Percentiles rank a stretch among this genome's conserved stretches.
Conservation (phyloP, 208 protist genomes). For the Leishmania arabica region DNA sequence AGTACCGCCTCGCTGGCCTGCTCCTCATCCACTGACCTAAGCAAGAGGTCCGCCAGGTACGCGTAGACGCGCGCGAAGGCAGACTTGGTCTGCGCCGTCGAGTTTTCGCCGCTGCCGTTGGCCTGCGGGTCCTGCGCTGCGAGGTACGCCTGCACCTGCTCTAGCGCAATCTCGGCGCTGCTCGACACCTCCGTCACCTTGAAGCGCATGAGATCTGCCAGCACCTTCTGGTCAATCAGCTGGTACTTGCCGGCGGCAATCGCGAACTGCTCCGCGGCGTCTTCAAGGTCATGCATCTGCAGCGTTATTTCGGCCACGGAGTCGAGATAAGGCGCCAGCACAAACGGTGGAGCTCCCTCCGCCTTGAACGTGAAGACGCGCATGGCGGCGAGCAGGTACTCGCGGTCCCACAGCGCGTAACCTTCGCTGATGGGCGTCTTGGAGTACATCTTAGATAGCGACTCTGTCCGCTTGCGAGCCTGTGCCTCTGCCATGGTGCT, state of each 20-base stretch:
- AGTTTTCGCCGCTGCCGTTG: constrained; percentile 31
- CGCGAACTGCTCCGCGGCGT: constrained; percentile 78
- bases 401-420: constrained; percentile 88
- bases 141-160: constrained; percentile 60
- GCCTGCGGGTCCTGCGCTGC: constrained; percentile 41
- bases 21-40: constrained; percentile 41
- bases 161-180: constrained; percentile 58
- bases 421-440: constrained; percentile 89
- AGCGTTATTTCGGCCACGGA: constrained; percentile 78
- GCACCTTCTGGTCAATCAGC: constrained; percentile 76
- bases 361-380: constrained; percentile 90
- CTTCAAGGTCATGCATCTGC: constrained; percentile 80
- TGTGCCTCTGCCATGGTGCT: constrained; percentile 48
- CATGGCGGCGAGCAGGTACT: constrained; percentile 86
- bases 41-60: constrained; percentile 73
- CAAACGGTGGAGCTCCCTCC: constrained; percentile 85
- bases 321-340: constrained; percentile 83
- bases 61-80: constrained; percentile 69
- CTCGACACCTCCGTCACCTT: constrained; percentile 60
- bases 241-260: constrained; percentile 82
- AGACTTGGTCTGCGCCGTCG: constrained; percentile 33
- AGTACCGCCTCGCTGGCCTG: constrained; percentile 24
- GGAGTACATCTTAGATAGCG: constrained; percentile 84
- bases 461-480: constrained; percentile 82
- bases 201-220: constrained; percentile 80